Evolutionary conservation across 352 stramenopile species (phyloP).

Genomic region (Phytophthora macrochlamydospora): DNA sequence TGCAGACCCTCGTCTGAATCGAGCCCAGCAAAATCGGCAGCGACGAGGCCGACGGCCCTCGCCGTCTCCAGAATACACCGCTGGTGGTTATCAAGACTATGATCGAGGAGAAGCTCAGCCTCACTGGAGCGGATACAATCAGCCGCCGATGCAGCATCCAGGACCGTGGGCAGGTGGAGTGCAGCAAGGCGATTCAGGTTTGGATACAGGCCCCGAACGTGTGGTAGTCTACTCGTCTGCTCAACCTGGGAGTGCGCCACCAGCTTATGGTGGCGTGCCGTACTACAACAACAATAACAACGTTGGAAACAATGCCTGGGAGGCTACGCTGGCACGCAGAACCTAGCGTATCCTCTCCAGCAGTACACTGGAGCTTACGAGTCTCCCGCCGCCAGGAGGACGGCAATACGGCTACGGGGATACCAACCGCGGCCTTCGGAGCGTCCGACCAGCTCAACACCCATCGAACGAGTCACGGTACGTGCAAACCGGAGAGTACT

Average conservation of each 20-base stretch:
- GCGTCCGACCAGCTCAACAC: conserved; percentile 23
- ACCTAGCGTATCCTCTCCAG: conserved; percentile 18
- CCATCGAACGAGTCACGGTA: conserved; percentile 35
- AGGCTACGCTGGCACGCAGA: conserved; percentile 15
- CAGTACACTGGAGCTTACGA: conserved; percentile 22
- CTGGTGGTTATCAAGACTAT: conserved; percentile 32
- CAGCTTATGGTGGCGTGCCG: conserved; percentile 23
- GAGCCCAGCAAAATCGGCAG: conserved; percentile 19
- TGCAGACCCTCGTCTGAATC: conserved; percentile 32
- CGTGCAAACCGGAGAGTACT: background rate
- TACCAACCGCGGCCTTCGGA: conserved; percentile 25
- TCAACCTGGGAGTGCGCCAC: conserved; percentile 2
- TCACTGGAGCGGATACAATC: conserved; percentile 34
- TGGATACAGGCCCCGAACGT: conserved; percentile 32
- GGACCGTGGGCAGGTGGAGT: conserved; percentile 16
- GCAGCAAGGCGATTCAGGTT: conserved; percentile 19
- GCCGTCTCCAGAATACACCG: conserved; percentile 31
- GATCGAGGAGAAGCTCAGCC: conserved; percentile 21
- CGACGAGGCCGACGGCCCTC: conserved; percentile 23
- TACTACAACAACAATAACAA: conserved; percentile 26
- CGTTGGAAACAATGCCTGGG: conserved; percentile 24
- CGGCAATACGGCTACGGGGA: conserved; percentile 25
- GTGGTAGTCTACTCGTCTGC: conserved; percentile 44
- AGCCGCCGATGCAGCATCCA: conserved; percentile 27
- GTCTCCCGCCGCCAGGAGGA: conserved; percentile 15